Evolutionary conservation across 139 green algal genomes (phyloP).

Genomic region (Closterium sp.): DNA sequence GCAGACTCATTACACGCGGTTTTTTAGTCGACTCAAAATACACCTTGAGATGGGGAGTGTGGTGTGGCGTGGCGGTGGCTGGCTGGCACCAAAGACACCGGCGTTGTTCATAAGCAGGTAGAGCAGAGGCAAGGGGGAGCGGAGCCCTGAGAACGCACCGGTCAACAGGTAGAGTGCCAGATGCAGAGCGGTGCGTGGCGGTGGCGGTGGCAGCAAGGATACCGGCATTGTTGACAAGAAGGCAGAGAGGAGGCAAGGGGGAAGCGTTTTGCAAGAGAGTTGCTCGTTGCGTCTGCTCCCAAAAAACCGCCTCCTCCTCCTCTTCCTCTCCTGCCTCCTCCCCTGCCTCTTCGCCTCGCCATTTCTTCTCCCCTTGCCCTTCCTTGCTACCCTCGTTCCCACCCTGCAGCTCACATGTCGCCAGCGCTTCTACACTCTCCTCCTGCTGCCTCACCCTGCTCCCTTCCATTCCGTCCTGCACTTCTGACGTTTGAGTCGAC

Average conservation of each 20-base stretch:
- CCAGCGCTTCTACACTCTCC: no score
- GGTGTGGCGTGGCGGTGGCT: no score
- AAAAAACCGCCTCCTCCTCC: background rate
- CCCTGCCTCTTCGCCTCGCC: background rate
- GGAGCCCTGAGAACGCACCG: background rate
- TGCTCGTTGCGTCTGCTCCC: background rate
- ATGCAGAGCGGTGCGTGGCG: background rate
- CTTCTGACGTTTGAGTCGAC: no score
- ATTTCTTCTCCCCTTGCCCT: no score
- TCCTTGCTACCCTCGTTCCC: background rate
- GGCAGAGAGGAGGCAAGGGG: background rate
- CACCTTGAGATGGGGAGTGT: no score
- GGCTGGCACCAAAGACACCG: no score
- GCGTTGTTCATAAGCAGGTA: background rate
- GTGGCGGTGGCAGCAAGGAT: background rate
- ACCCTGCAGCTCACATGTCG: no score
- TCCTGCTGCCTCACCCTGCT: no score
- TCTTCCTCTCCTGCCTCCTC: background rate
- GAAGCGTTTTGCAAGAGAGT: background rate
- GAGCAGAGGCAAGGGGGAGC: background rate
- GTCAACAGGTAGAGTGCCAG: background rate
- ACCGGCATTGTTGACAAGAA: background rate
- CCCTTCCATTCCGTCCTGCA: no score
- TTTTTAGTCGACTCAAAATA: no score
- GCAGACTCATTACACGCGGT: no score